Percentiles rank a stretch among this genome's conserved stretches.
Evolutionary conservation across 2,329 filamentous ascomycete species (phyloP).

Genomic region (Aspergillus clavatus): DNA sequence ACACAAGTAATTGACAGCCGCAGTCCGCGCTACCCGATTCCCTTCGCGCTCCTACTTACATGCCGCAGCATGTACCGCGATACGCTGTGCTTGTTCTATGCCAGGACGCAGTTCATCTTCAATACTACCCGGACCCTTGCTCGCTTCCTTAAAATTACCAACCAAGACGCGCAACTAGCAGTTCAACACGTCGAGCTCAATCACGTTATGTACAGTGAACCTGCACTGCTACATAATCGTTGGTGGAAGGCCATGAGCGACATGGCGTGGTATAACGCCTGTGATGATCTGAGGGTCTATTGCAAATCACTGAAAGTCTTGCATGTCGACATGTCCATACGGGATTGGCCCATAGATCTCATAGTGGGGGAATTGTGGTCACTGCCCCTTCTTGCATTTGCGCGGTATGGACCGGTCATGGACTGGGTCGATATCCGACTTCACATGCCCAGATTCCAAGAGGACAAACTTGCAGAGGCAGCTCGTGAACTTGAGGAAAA

Average conservation of each 20-base stretch:
- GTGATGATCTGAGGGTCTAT: slow-evolving; percentile 9
- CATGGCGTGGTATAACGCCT: slow-evolving; percentile 15
- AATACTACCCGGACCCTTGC: slow-evolving; percentile 9
- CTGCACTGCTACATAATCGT: slow-evolving; percentile 10
- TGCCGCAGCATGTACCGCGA: slow-evolving; percentile 60
- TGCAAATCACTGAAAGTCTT: slow-evolving; percentile 13
- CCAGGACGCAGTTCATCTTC: slow-evolving; percentile 22
- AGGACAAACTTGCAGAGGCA: slow-evolving; percentile 8
- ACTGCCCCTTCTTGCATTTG: slow-evolving; percentile 16
- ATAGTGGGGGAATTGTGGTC: slow-evolving; percentile 20
- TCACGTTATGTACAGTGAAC: slow-evolving; percentile 23
- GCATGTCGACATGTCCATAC: slow-evolving; percentile 14
- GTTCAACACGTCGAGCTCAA: slow-evolving; percentile 33
- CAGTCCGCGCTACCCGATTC: background rate
- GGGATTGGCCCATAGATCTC: slow-evolving; percentile 18
- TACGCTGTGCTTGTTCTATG: slow-evolving; percentile 61
- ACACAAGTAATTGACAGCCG: slow-evolving; percentile 2
- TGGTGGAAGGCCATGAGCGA: slow-evolving; percentile 19
- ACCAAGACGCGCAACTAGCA: slow-evolving; percentile 55
- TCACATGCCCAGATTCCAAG: slow-evolving; percentile 9
- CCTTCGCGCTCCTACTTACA: slow-evolving; percentile 55
- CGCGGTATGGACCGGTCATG: slow-evolving; percentile 3
- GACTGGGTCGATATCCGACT: slow-evolving; percentile 15
- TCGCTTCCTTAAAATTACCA: slow-evolving; percentile 39
- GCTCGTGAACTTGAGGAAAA: slow-evolving; percentile 14